A percentile compares a stretch with the other conserved stretches of the same genome.
Evolutionary conservation across 202 grass and related monocot species (phyloP).

Genomic region (Elaeis oleifera): DNA sequence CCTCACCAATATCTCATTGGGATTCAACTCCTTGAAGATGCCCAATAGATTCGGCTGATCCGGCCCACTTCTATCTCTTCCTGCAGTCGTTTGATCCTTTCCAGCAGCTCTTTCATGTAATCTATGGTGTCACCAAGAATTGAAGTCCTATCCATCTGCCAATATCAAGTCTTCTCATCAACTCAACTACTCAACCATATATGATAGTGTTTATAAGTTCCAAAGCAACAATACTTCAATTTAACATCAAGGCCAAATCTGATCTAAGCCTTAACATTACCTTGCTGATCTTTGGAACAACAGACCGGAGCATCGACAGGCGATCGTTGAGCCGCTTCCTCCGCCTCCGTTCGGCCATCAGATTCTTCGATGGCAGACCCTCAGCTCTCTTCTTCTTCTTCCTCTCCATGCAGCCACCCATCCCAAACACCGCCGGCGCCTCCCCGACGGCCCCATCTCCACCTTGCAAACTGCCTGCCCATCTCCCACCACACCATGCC

Average conservation of each 20-base stretch:
- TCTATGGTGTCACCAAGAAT: slow-evolving; percentile 98
- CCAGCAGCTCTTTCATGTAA: slow-evolving; percentile 98
- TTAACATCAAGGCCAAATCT: background rate
- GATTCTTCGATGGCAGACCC: slow-evolving; percentile 92
- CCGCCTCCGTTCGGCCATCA: slow-evolving; percentile 88
- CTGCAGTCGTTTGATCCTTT: slow-evolving; percentile 75
- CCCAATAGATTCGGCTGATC: slow-evolving; percentile 30
- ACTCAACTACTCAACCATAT: too few relatives aligned
- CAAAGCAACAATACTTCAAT: background rate
- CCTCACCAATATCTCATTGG: slow-evolving; percentile 77
- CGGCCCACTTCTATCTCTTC: slow-evolving; percentile 38
- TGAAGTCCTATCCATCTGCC: slow-evolving; percentile 58
- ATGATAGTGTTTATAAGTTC: too few relatives aligned
- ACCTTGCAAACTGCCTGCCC: slow-evolving; percentile 50
- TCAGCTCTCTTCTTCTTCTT: slow-evolving; percentile 76
- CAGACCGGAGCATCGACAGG: slow-evolving; percentile 94
- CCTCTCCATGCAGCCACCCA: slow-evolving; percentile 36
- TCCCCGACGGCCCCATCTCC: slow-evolving; percentile 45
- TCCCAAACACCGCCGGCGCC: slow-evolving; percentile 18
- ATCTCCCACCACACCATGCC: slow-evolving; percentile 3
- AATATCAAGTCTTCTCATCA: too few relatives aligned
- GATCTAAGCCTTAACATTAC: slow-evolving; percentile 14
- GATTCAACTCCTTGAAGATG: slow-evolving; percentile 55
- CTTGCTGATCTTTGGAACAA: slow-evolving; percentile 95
- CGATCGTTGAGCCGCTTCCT: slow-evolving; percentile 95